Evolutionary conservation across 148 eudicot species (phyloP).

Genomic region (Chenopodium quinoa): DNA sequence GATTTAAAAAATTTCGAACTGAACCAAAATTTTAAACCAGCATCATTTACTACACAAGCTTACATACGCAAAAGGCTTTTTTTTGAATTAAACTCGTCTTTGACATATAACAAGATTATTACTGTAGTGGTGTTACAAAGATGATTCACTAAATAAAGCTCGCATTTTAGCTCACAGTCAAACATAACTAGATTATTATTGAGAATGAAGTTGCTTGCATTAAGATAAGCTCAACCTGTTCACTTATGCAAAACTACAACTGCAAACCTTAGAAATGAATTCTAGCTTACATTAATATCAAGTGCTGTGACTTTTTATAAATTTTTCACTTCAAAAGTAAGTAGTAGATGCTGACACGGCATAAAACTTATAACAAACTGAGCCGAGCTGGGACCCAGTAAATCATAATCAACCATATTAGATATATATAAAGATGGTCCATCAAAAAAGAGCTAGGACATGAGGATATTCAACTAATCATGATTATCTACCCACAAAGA

Average conservation of each 20-base stretch:
- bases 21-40: neutral
- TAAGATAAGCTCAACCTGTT: neutral
- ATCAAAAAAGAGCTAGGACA: neutral
- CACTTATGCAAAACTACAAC: neutral
- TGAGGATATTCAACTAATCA: constrained; percentile 6
- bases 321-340: too few relatives aligned
- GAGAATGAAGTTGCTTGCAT: neutral
- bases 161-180: too few relatives aligned
- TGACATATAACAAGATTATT: neutral
- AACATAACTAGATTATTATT: too few relatives aligned
- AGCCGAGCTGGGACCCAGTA: neutral
- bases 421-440: neutral
- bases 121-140: too few relatives aligned
- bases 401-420: neutral
- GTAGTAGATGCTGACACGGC: too few relatives aligned
- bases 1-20: too few relatives aligned
- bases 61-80: neutral
- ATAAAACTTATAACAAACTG: neutral
- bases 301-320: too few relatives aligned
- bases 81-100: neutral
- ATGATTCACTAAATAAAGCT: too few relatives aligned
- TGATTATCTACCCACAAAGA: neutral
- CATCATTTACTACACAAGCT: neutral
- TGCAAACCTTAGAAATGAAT: neutral
- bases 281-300: neutral